These are phyloP conservation scores for Phlyctochytrium arcticum DNA, from an alignment of 192 early-diverging fungal species.

Conservation along the genomic window DNA sequence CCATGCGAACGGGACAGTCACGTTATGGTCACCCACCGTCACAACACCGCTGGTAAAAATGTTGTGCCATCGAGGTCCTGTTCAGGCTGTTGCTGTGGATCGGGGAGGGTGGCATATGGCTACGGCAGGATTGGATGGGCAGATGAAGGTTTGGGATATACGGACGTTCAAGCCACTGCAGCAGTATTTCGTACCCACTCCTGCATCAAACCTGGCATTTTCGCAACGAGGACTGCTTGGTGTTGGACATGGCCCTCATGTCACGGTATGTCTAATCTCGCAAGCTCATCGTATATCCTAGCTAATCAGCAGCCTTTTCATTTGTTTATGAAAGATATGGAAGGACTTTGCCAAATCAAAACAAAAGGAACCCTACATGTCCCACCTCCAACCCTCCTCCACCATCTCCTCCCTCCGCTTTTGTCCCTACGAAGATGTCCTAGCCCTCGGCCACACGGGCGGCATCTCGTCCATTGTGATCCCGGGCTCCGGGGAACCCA, in stretches of 20 bases:
- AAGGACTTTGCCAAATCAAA: slow-evolving; percentile 76
- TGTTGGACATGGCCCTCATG: slow-evolving; percentile 75
- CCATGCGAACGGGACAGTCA: slow-evolving; percentile 83
- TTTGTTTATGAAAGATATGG: slow-evolving; percentile 60
- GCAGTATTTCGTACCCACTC: slow-evolving; percentile 71
- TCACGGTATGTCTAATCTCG: slow-evolving; percentile 45
- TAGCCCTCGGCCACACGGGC: slow-evolving; percentile 73
- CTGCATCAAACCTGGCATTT: slow-evolving; percentile 76
- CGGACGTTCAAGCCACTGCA: slow-evolving; percentile 76
- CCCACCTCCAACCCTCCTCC: slow-evolving; percentile 58
- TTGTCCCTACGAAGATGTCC: slow-evolving; percentile 95
- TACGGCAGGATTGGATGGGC: slow-evolving; percentile 84
- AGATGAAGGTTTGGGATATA: slow-evolving; percentile 91
- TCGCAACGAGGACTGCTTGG: slow-evolving; percentile 81
- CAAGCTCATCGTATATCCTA: not conserved
- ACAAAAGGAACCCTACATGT: slow-evolving; percentile 84
- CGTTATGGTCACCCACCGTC: slow-evolving; percentile 87
- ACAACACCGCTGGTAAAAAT: slow-evolving; percentile 85
- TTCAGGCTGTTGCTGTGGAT: slow-evolving; percentile 82
- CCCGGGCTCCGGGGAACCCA: slow-evolving; percentile 93
- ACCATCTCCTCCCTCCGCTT: slow-evolving; percentile 60
- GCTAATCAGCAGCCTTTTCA: not conserved
- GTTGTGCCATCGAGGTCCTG: slow-evolving; percentile 85
- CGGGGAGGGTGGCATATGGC: slow-evolving; percentile 74
- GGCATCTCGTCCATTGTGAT: slow-evolving; percentile 81